Base-by-base conservation (phyloP, 148 eudicot species). In the Amaranthus cruentus region DNA sequence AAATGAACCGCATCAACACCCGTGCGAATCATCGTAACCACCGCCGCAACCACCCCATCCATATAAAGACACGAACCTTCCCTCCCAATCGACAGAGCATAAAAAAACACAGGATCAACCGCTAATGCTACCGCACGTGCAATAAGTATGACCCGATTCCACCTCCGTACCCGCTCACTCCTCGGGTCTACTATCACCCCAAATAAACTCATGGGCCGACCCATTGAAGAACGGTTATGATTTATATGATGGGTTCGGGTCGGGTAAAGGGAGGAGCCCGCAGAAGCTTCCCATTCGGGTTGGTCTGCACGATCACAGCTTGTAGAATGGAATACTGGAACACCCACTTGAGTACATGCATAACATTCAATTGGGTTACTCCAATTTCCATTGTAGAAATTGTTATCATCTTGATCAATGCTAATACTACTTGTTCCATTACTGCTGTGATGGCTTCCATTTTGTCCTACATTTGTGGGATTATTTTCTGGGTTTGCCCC, bases 301-400 rank as follows among this genome's bases (percentile, higher is more conserved):
- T 84, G 90, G 81, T 87, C 71, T 58, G 96, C 89, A 38, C 79
- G 82, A 82, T 91, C 96, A 69, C 98, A 95, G 78, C 93, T 85
- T 2, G 97, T 95, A 71, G 98, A 95, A 85, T 95, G 98, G 81
- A 95, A 95, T 0, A 62, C 96, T 2, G 98, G 98, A 8, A 87
- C 83, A 1, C 97, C 98, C 4, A 86, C 93, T 55, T 86, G 97
- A 1, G 98, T 95, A 72, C 98, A 95, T 6, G 96, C 97, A 70
- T 91, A 90, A 80, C 98, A 95, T 70, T 95, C 98, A 18, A 76
- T 70, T 3, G 85, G 55, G 52, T 47, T 60, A 69, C 59, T 64
- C 51, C 42, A 51, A 5, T 54, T 70, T 4, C 46, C 68, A 48
- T 62, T 62, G 7, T 49, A 9, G 58, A 8, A 14, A 15, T 6